phyloP scores from a whole-genome alignment of 306 rosid genomes.

The Biancaea sappan region DNA sequence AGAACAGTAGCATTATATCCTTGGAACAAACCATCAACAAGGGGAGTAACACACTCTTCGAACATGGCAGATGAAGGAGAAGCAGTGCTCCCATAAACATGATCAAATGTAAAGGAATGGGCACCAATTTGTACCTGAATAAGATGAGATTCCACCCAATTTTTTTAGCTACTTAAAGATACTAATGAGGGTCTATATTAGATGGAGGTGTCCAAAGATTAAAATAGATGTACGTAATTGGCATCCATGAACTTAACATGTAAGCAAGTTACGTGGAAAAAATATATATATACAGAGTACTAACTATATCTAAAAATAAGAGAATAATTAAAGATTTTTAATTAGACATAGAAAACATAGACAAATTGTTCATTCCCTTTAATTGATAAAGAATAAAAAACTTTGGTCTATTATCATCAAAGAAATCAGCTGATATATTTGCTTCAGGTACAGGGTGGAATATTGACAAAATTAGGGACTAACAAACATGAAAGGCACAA shows the following conservation, averaged over 20 bases:
- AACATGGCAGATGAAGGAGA: constrained; percentile 84
- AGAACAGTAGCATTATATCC: constrained; percentile 99
- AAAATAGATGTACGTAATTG: background rate
- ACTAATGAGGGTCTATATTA: background rate
- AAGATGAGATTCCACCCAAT: constrained; percentile 13
- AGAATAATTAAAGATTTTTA: constrained; percentile 12
- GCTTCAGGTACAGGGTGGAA: constrained; percentile 10
- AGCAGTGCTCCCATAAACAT: constrained; percentile 90
- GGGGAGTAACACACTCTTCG: constrained; percentile 78
- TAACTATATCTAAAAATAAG: background rate
- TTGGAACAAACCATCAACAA: constrained; percentile 91
- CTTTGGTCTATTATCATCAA: background rate
- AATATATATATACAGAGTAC: background rate
- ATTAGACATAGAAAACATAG: constrained; percentile 4
- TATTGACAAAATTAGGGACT: constrained; percentile 8
- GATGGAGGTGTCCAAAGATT: constrained; percentile 20
- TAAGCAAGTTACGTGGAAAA: background rate
- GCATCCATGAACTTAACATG: constrained; percentile 7
- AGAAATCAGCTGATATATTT: background rate
- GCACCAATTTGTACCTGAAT: constrained; percentile 93
- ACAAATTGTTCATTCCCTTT: background rate
- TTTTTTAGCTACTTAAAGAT: background rate
- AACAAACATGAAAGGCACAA: constrained; percentile 16
- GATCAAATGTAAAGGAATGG: constrained; percentile 95
- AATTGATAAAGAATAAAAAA: background rate